phyloP scores from a whole-genome alignment of 192 early-diverging fungal species.

The Podila verticillata region DNA sequence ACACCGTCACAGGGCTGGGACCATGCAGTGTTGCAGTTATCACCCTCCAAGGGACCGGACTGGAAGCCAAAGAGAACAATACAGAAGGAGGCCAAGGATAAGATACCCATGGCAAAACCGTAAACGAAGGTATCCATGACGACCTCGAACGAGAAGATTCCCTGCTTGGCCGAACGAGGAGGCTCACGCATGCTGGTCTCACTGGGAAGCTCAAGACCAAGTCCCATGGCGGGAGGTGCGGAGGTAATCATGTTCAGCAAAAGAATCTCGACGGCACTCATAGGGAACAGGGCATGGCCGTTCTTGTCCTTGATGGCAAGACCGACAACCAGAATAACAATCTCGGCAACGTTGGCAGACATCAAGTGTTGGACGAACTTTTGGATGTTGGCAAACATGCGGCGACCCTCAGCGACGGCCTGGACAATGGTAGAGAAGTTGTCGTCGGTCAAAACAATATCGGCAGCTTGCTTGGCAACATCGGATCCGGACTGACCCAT shows the following conservation, averaged over 20 bases:
- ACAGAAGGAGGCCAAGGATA: slow-evolving; percentile 71
- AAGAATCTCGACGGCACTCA: slow-evolving; percentile 81
- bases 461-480: slow-evolving; percentile 90
- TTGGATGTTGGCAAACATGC: slow-evolving; percentile 81
- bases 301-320: slow-evolving; percentile 71
- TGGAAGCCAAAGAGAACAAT: slow-evolving; percentile 71
- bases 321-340: slow-evolving; percentile 74
- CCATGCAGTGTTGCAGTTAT: slow-evolving; percentile 57
- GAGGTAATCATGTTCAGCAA: slow-evolving; percentile 82
- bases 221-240: slow-evolving; percentile 80
- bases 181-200: slow-evolving; percentile 76
- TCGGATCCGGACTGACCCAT: slow-evolving; percentile 94
- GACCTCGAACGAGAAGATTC: slow-evolving; percentile 77
- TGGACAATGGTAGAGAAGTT: slow-evolving; percentile 84
- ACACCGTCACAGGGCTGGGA: slow-evolving; percentile 62
- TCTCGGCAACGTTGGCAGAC: slow-evolving; percentile 75
- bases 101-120: slow-evolving; percentile 69
- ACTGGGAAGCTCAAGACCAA: slow-evolving; percentile 74
- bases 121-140: slow-evolving; percentile 76
- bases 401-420: slow-evolving; percentile 81
- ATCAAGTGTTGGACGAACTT: slow-evolving; percentile 78
- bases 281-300: slow-evolving; percentile 72
- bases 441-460: slow-evolving; percentile 88
- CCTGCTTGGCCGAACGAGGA: slow-evolving; percentile 66
- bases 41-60: slow-evolving; percentile 61